Percentiles rank a stretch among this genome's conserved stretches.
phyloP scores from a whole-genome alignment of 495 filamentous ascomycete genomes.

The Darksidea phi region DNA sequence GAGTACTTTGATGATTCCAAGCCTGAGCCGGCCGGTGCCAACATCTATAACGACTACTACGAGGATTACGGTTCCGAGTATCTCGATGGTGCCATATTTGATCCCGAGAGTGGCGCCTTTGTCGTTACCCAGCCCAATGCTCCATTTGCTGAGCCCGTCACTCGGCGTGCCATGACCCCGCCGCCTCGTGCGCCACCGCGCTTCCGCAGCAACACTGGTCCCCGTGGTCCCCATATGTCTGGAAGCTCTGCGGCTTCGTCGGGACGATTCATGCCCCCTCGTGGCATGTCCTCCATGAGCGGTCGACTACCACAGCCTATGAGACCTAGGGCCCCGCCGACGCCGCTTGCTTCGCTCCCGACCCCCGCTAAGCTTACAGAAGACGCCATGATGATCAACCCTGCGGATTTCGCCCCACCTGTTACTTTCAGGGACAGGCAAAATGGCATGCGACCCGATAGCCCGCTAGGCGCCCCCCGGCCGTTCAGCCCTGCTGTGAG shows the following conservation, averaged over 20 bases:
- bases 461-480: conserved; percentile 70
- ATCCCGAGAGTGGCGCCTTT: conserved; percentile 71
- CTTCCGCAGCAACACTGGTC: conserved; percentile 58
- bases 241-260: conserved; percentile 29
- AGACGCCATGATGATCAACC: conserved; percentile 68
- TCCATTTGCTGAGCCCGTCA: conserved; percentile 77
- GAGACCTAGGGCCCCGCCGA: conserved; percentile 70
- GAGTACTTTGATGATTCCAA: conserved; percentile 95
- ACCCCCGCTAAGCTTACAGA: conserved; percentile 84
- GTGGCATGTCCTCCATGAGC: conserved; percentile 38
- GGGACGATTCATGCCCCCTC: conserved; percentile 43
- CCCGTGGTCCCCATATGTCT: conserved; percentile 43
- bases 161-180: conserved; percentile 94
- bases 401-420: conserved; percentile 87
- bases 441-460: conserved; percentile 69
- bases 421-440: conserved; percentile 63
- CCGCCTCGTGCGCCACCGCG: conserved; percentile 77
- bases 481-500: conserved; percentile 70
- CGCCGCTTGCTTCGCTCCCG: conserved; percentile 71
- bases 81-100: conserved; percentile 66
- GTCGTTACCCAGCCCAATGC: conserved; percentile 57
- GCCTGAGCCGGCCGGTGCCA: conserved; percentile 48
- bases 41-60: conserved; percentile 53
- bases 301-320: conserved; percentile 52
- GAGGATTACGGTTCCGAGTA: conserved; percentile 69